phyloP scores from a whole-genome alignment of 139 green algal species.

The Chlamydomonas applanata region DNA sequence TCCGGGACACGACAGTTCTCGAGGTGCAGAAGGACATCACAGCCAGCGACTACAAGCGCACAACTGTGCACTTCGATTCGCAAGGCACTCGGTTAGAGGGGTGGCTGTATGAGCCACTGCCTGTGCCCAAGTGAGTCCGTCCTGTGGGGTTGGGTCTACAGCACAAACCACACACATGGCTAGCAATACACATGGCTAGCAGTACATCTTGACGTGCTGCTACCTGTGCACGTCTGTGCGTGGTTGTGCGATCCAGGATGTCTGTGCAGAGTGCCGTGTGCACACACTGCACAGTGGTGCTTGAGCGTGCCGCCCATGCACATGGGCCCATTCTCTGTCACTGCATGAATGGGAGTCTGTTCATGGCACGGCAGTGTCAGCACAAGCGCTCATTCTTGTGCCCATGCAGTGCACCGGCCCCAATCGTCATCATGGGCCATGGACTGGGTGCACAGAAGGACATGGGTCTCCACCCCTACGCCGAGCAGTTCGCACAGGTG shows the following conservation, averaged over 20 bases:
- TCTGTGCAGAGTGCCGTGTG: too few relatives aligned
- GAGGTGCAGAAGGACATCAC: slow-evolving; percentile 7
- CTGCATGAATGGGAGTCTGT: too few relatives aligned
- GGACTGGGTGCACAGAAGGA: slow-evolving; percentile 43
- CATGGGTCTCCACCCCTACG: slow-evolving; percentile 45
- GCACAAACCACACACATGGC: too few relatives aligned
- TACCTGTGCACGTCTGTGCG: too few relatives aligned
- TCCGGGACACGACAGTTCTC: slow-evolving; percentile 7
- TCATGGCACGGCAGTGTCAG: too few relatives aligned
- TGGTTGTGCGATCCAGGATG: too few relatives aligned
- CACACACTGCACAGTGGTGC: too few relatives aligned
- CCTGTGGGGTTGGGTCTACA: background rate
- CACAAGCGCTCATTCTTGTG: background rate
- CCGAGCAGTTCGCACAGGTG: slow-evolving; percentile 26
- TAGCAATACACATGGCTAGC: too few relatives aligned
- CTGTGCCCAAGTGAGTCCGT: background rate
- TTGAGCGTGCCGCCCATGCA: too few relatives aligned
- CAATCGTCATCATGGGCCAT: slow-evolving; percentile 34
- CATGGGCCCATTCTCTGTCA: too few relatives aligned
- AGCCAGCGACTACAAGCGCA: slow-evolving; percentile 1
- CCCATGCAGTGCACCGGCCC: slow-evolving; percentile 9
- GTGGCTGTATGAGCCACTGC: slow-evolving; percentile 26
- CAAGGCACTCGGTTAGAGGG: slow-evolving; percentile 14
- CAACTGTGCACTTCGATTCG: slow-evolving; percentile 19
- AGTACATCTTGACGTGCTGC: too few relatives aligned